phyloP scores from a whole-genome alignment of 2,329 filamentous ascomycete species.

The Arthroderma sp. region DNA sequence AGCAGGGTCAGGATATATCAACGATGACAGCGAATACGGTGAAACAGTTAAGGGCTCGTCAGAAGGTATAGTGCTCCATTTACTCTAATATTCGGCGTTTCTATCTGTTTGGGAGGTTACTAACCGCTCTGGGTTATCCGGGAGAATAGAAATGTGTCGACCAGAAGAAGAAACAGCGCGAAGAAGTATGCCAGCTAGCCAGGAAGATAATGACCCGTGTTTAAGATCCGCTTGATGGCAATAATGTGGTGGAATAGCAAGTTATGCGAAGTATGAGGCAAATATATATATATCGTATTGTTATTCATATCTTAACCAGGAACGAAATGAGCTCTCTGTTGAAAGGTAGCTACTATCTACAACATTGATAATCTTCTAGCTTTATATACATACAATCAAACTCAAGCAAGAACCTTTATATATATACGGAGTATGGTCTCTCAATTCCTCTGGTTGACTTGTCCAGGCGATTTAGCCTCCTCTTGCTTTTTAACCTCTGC shows the following conservation, averaged over 20 bases:
- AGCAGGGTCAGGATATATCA: conserved; percentile 8
- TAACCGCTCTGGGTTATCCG: not conserved
- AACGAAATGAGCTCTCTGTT: not conserved
- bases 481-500: conserved; percentile 52
- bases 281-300: not conserved
- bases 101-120: not conserved
- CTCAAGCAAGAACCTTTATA: not conserved
- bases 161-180: conserved; percentile 14
- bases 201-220: conserved; percentile 11
- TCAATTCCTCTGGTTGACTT: not conserved
- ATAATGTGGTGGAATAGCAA: not conserved
- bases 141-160: conserved; percentile 13
- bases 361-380: not conserved
- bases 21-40: conserved; percentile 8
- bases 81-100: not conserved
- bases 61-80: conserved; percentile 12
- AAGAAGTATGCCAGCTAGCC: conserved; percentile 15
- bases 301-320: not conserved
- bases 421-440: not conserved
- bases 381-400: not conserved
- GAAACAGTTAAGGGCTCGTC: conserved; percentile 10
- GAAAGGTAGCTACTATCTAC: not conserved
- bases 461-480: conserved; percentile 19
- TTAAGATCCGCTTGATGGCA: not conserved
- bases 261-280: not conserved